Base-by-base conservation (phyloP, 2,329 filamentous ascomycete species). In the Falciphora oryzae region DNA sequence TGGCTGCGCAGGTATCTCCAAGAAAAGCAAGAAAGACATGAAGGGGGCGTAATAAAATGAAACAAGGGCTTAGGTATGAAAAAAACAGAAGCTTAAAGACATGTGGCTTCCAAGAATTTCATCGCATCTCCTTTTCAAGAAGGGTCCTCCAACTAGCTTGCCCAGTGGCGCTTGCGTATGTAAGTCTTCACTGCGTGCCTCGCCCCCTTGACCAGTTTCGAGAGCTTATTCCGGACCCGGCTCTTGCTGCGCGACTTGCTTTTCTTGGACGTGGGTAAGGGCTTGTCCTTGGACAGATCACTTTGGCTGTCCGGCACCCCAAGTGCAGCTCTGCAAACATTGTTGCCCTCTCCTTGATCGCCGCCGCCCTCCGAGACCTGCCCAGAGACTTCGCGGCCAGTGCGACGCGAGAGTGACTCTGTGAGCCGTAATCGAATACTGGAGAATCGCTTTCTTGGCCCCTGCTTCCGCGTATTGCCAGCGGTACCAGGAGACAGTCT, bases 131-230 rank as follows among this genome's bases (percentile, higher is more conserved):
- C 18, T 60, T 60, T 35, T 60, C 29, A 60, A 60, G 31, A 60
- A 60, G 11, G 31, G 13, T 28, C 25, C 57, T 28, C 57, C 57
- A 58, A 58, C 27, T 18, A 58, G 5, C 57, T 29, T 11, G 13
- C 44, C 58, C 58, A n/a, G 11, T 31, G 58, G 31, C 58, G 58
- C 31, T 31, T 28, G 10, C n/a, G 58, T 16, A 60, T 31, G 31
- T 60, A 60, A 35, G 28, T 31, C 31, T 59, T 61, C 18, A 65
- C 29, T 4, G 50, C 53, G 11, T 44, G 28, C 50, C 56, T 64
- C 56, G 65, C 65, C 10, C 65, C 65, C 44, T 59, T 66, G 18
- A 66, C 38, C 56, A 63, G 63, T 25, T 44, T 63, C n/a, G 65
- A 66, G n/a, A 66, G 35, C 38, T 62, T 62, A 11, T 27, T n/a